Evolutionary conservation across 495 filamentous ascomycete species (phyloP).

Genomic region (Chlorociboria aeruginascens): DNA sequence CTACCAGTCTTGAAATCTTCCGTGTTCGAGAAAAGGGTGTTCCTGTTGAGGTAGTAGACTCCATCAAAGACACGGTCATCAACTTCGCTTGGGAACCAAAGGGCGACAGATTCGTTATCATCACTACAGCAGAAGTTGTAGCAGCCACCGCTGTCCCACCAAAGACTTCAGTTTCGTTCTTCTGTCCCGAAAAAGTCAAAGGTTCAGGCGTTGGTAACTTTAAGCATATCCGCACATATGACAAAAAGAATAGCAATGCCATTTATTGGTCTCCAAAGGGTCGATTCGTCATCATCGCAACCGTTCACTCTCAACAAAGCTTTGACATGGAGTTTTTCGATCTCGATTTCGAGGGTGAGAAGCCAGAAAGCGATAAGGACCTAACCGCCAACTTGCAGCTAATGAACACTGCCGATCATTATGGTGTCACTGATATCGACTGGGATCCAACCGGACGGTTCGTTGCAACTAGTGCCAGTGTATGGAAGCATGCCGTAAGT

Average conservation of each 20-base stretch:
- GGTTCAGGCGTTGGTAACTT: constrained; percentile 71
- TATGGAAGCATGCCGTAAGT: constrained; percentile 90
- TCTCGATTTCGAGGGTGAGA: constrained; percentile 95
- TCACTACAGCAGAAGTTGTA: constrained; percentile 80
- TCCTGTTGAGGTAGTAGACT: constrained; percentile 93
- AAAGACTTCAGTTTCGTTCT: constrained; percentile 91
- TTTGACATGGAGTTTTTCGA: constrained; percentile 97
- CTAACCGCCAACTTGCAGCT: constrained; percentile 86
- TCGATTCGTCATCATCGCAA: constrained; percentile 84
- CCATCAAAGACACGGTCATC: constrained; percentile 93
- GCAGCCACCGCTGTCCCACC: constrained; percentile 66
- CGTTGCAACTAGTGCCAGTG: constrained; percentile 79
- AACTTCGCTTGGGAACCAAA: constrained; percentile 99
- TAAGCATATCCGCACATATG: constrained; percentile 81
- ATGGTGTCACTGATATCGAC: constrained; percentile 92
- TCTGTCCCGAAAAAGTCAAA: constrained; percentile 88
- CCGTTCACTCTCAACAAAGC: constrained; percentile 80
- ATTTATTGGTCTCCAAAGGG: constrained; percentile 99
- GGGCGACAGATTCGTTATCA: constrained; percentile 91
- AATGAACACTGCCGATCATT: constrained; percentile 88
- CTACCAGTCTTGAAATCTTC: constrained; percentile 97
- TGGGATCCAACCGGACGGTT: constrained; percentile 96
- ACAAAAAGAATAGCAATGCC: constrained; percentile 98
- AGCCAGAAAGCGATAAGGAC: constrained; percentile 82
- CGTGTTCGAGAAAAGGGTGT: constrained; percentile 92